Base-by-base conservation (phyloP, 495 filamentous ascomycete species). In the Hypomontagnella monticulosa region DNA sequence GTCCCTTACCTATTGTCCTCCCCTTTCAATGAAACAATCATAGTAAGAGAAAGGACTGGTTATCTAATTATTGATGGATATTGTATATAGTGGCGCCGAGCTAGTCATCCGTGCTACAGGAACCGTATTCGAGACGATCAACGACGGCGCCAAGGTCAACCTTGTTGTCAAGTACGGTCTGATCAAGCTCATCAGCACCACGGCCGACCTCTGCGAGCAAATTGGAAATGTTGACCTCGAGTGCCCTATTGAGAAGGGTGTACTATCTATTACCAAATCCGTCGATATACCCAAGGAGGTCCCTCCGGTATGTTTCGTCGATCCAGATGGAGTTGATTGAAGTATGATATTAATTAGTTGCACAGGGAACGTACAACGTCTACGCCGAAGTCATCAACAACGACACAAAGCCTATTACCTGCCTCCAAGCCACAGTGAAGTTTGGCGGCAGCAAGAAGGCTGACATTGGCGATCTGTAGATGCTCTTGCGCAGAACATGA, bases 111-210 rank as follows among this genome's bases (percentile, higher is more conserved):
- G 84, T 44, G 95, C 94, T 12, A 78, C 74, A 19, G 95, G 96
- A 57, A 87, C 75, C 12, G 80, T 99, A 43, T 82, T 78, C 55
- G 75, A 94, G 58, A 68, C 75, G 10, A 82, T 99, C 58, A 82
- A 84, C n/a, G 73, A 91, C 36, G 93, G 91, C 50, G 90, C 96
- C 38, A 88, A 87, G 57, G 88, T 97, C 33, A 81, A 88, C 27
- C 74, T 99, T 30, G 83, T 88, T 56, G 93, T 98, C 79, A 97
- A 97, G 76, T 99, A 94, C 75, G 95, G 92, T 64, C 79, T 96
- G 69, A 97, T 99, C 73, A 91, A 88, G 46, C 82, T 99, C 56
- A 85, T 99, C 76, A 89, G 85, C 68, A 89, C 90, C 55, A 80
- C 77, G 56, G 86, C 88, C 68, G 88, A 96, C 73, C 84, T 98